A percentile compares a stretch with the other conserved stretches of the same genome.
Conservation (phyloP, 495 filamentous ascomycete species). For the Aspergillus sclerotiicarbonarius region DNA sequence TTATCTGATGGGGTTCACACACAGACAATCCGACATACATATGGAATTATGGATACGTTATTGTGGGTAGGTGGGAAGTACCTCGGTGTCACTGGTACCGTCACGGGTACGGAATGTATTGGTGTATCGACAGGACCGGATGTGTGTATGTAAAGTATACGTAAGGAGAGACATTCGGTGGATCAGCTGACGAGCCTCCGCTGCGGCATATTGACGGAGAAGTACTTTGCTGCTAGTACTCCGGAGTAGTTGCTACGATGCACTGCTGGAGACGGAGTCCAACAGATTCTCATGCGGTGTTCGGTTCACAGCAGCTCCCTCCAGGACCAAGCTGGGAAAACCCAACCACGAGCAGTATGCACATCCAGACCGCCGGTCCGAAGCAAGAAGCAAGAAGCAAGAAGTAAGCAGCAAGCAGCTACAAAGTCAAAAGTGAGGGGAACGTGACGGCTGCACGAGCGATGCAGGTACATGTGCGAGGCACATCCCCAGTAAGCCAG, state of each 20-base stretch:
- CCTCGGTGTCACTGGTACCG: not conserved
- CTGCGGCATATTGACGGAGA: not conserved
- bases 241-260: not conserved
- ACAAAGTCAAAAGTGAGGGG: not conserved
- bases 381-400: not conserved
- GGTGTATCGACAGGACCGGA: not conserved
- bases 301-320: too few relatives aligned
- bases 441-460: not conserved
- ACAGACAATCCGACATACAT: too few relatives aligned
- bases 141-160: not conserved
- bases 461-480: not conserved
- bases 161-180: not conserved
- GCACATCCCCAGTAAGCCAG: not conserved
- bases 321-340: not conserved
- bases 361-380: not conserved
- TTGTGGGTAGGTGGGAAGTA: too few relatives aligned
- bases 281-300: not conserved
- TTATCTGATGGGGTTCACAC: too few relatives aligned
- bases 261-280: not conserved
- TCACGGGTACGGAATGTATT: not conserved
- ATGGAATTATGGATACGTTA: too few relatives aligned
- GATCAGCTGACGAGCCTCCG: not conserved
- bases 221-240: not conserved
- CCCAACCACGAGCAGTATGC: not conserved
- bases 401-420: not conserved